Base-by-base conservation (phyloP, 768 basidiomycete species). In the Leccinum broughii region DNA sequence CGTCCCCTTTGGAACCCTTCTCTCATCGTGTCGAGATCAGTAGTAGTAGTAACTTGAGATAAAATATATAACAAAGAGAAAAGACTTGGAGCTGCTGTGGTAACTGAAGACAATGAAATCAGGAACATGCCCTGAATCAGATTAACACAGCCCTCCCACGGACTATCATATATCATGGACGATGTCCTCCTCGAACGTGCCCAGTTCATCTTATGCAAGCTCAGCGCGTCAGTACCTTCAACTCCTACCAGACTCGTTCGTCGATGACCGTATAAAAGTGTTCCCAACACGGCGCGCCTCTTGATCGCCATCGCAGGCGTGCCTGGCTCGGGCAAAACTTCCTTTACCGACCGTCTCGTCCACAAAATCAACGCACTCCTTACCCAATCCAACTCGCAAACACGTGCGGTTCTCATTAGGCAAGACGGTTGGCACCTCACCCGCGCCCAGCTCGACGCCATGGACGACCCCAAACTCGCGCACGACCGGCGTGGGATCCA, bases 391-490 rank as follows among this genome's bases (percentile, higher is more conserved):
- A 35, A 55, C 48, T 9, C 41, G n/a, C 26, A 15, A 59, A 41
- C 63, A 14, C 52, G 28, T 8, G 91, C 87, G 5, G 78, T 90
- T 34, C 81, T 93, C 48, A 83, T 97, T 10, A 85, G 90, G 7
- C 78, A 94, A 41, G 95, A 98, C 70, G 95, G 96, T 11, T 98
- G 94, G 93, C 95, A 98, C 72, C 80, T 90, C 60, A 83, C 90
- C 17, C 85, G 93, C 24, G 82, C 85, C 4, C 85, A 91, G 63
- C 83, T 98, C 28, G 92, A 92, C 67, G 69, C 76, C 22, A 82
- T 95, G 69, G 84, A 85, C 14, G 86, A 97, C 71, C 88, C 94
- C 0, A 78, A 82, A 55, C 81, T 86, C 44, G 93, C 95, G 0
- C 85, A 89, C 64, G 88, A 88, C 59, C 75, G 92, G 51, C 84